A percentile compares a stretch with the other conserved stretches of the same genome.
Conservation (phyloP, 768 basidiomycete species). For the Candolleomyces eurysporus region DNA sequence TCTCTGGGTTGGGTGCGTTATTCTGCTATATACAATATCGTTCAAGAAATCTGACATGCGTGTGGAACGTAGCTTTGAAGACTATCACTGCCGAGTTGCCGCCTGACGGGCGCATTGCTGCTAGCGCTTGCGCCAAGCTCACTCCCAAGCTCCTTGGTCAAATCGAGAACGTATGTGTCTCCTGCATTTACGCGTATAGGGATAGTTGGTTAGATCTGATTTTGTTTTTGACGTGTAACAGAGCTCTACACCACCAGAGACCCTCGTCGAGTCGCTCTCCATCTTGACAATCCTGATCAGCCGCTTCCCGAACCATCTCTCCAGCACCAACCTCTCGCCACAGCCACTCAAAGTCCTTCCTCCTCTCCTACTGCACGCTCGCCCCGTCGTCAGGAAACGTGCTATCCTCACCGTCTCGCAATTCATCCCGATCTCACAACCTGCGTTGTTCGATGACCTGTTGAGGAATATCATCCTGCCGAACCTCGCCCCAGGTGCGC, state of each 20-base stretch:
- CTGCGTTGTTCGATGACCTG: conserved; percentile 59
- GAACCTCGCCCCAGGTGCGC: conserved; percentile 49
- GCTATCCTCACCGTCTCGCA: conserved; percentile 85
- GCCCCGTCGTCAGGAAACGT: conserved; percentile 89
- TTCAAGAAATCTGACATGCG: neutral
- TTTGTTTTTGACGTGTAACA: conserved; percentile 18
- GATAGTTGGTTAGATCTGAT: conserved; percentile 12
- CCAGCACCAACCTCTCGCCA: conserved; percentile 49
- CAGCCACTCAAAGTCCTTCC: conserved; percentile 67
- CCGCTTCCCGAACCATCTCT: conserved; percentile 73
- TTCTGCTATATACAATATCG: neutral
- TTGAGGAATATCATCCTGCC: conserved; percentile 60
- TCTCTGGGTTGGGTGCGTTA: conserved; percentile 81
- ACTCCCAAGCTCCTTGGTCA: conserved; percentile 81
- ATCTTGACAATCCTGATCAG: conserved; percentile 87
- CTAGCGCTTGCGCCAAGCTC: conserved; percentile 78
- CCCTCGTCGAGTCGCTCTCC: conserved; percentile 78
- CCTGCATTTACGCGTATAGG: neutral
- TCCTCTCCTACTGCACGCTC: conserved; percentile 68
- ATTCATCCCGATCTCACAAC: conserved; percentile 72
- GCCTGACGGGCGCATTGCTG: conserved; percentile 74
- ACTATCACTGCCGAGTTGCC: conserved; percentile 92
- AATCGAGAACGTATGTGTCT: conserved; percentile 61
- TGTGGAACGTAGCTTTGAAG: conserved; percentile 69
- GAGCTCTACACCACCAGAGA: conserved; percentile 73